Conservation (phyloP, 441 rosid species). For the Dalechampia spathulata region DNA sequence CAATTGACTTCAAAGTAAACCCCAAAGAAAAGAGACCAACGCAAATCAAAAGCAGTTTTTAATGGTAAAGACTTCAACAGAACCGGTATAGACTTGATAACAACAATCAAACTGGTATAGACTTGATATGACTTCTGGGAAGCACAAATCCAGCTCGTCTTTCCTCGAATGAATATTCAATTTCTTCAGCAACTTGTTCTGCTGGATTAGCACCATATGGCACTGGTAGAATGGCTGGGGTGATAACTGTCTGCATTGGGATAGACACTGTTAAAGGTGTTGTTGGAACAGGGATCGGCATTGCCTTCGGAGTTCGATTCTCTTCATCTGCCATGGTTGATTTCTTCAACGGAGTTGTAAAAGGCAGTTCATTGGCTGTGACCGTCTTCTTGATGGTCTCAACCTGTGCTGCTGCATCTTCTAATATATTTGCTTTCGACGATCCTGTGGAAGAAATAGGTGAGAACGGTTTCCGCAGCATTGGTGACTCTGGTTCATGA, state of each 20-base stretch:
- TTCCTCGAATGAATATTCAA: slow-evolving; percentile 83
- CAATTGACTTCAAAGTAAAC: slow-evolving; percentile 30
- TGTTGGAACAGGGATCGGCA: slow-evolving; percentile 39
- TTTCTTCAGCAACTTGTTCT: slow-evolving; percentile 36
- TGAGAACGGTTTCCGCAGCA: slow-evolving; percentile 82
- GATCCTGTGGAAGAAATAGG: slow-evolving; percentile 52
- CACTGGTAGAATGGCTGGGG: slow-evolving; percentile 39
- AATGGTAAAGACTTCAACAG: slow-evolving; percentile 1
- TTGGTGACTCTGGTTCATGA: slow-evolving; percentile 53
- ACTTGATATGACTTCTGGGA: slow-evolving; percentile 32
- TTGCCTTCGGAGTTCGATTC: slow-evolving; percentile 52
- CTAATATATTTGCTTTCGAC: slow-evolving; percentile 39
- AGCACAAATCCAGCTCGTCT: slow-evolving; percentile 63
- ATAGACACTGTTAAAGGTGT: slow-evolving; percentile 67
- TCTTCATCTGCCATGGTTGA: slow-evolving; percentile 37
- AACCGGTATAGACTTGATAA: slow-evolving; percentile 29
- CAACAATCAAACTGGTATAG: slow-evolving; percentile 37
- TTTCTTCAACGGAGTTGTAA: slow-evolving; percentile 37
- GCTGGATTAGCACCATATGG: slow-evolving; percentile 24
- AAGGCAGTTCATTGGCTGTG: slow-evolving; percentile 5
- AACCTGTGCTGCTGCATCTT: slow-evolving; percentile 14
- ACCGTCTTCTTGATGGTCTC: slow-evolving; percentile 28
- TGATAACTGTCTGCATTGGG: slow-evolving; percentile 69
- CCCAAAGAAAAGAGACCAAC: background rate
- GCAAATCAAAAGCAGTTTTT: slow-evolving; percentile 3